Conservation (phyloP, 371 early-diverging fungal genomes). For the Mucor mucedo region DNA sequence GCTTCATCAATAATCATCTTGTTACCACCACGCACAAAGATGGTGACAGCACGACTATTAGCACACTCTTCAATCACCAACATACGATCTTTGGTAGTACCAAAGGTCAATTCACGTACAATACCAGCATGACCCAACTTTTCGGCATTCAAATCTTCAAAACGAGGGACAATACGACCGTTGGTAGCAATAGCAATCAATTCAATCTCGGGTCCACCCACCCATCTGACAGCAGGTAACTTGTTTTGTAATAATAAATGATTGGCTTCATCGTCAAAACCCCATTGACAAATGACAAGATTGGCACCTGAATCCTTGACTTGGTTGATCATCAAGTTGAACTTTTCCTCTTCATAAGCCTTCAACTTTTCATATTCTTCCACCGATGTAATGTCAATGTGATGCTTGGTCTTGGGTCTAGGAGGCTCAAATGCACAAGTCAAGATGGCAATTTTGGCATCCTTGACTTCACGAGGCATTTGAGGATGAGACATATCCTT, state of each 20-base stretch:
- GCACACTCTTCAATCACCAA: conserved; percentile 98
- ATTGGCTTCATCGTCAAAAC: conserved; percentile 99
- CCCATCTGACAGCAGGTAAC: conserved; percentile 99
- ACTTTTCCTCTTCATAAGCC: conserved; percentile 95
- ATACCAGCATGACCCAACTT: conserved; percentile 96
- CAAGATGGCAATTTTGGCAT: conserved; percentile 98
- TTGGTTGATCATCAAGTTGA: conserved; percentile 96
- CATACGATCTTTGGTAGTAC: conserved; percentile 99
- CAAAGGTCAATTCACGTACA: conserved; percentile 95
- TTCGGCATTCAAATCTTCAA: conserved; percentile 92
- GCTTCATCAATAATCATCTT: conserved; percentile 99
- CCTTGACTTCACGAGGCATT: conserved; percentile 96
- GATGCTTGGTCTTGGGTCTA: conserved; percentile 99
- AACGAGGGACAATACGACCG: conserved; percentile 99
- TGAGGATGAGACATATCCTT: conserved; percentile 99
- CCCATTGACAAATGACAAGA: conserved; percentile 99
- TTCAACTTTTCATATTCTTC: conserved; percentile 98
- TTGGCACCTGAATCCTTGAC: conserved; percentile 98
- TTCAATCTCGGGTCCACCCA: conserved; percentile 99
- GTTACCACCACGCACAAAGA: conserved; percentile 99
- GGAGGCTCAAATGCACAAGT: conserved; percentile 99
- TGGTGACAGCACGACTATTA: conserved; percentile 97
- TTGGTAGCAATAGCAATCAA: conserved; percentile 99
- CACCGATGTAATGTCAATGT: conserved; percentile 96
- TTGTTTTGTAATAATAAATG: conserved; percentile 98